phyloP scores from a whole-genome alignment of 495 filamentous ascomycete species.

The Talaromyces liani region DNA sequence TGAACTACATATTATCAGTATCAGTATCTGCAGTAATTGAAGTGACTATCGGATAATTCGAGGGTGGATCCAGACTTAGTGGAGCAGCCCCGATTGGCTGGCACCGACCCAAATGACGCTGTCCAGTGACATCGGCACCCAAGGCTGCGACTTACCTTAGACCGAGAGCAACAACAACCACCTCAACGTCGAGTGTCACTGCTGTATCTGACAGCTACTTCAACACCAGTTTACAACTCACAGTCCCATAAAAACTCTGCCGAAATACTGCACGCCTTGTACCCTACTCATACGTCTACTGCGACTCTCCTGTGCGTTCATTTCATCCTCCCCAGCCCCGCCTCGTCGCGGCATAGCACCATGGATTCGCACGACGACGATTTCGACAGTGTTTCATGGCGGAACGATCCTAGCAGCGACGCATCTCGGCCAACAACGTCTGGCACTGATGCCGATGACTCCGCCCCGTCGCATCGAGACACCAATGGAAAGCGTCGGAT shows the following conservation, averaged over 20 bases:
- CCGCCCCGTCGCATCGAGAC: conserved; percentile 22
- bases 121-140: not conserved
- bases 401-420: conserved; percentile 45
- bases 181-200: too few species aligned
- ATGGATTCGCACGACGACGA: conserved; percentile 47
- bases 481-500: conserved; percentile 47
- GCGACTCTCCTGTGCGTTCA: not conserved
- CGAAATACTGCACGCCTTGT: not conserved
- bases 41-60: not conserved
- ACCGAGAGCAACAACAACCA: not conserved
- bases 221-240: not conserved
- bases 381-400: conserved; percentile 53
- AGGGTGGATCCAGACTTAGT: not conserved
- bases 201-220: too few species aligned
- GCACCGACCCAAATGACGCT: not conserved
- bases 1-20: too few species aligned
- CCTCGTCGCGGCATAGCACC: conserved; percentile 9
- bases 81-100: not conserved
- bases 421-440: conserved; percentile 40
- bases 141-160: not conserved
- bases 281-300: not conserved
- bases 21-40: not conserved
- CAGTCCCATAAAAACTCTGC: not conserved
- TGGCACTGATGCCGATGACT: conserved; percentile 33
- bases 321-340: not conserved